Evolutionary conservation across 495 filamentous ascomycete genomes (phyloP), one percentile per base, ranked within the genome.

Genomic region (Aspergillus asperescens): DNA sequence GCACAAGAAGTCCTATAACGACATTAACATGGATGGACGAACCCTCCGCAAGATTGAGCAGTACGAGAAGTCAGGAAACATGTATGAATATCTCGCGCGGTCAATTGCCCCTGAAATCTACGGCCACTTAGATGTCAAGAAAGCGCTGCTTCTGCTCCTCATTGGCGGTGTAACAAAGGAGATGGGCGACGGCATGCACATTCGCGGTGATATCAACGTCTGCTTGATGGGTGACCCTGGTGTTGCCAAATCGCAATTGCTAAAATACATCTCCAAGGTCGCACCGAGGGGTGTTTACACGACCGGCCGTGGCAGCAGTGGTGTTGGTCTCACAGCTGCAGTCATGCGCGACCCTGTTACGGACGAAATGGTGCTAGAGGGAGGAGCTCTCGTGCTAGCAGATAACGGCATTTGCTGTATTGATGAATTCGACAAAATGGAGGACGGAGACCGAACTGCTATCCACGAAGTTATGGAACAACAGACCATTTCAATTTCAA

Each of bases 401-500:
- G 93, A 98, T 65, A 97, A 97, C 62, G 93, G 93, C 59, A 94
- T 95, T 70, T 98, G 93, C 82, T 98, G 93, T 66, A 98, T 98
- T 70, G 93, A 98, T 75, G 93, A 98, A 67, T 98, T 98, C 64
- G 93, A 98, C 77, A 98, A 98, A 73, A 98, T 98, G 93, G 94
- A 97, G 64, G 93, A 98, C 64, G 79, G 81, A 48, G 94, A 97
- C 68, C 81, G 93, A 52, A 97, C 93, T 0, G 94, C 94, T 24
- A 97, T 98, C 63, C 93, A 98, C 78, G 93, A 98, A 83, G 93
- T 98, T 25, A 98, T 98, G 93, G 93, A 98, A 63, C 93, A 98
- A 66, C 93, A 98, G 70, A 98, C 93, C 43, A 98, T 98, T 51
- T 95, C 89, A 49, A 97, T 98, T 58, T 95, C 91, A 57, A 98